Evolutionary conservation across 495 filamentous ascomycete genomes (phyloP).

Genomic region (Geopyxis carbonaria): DNA sequence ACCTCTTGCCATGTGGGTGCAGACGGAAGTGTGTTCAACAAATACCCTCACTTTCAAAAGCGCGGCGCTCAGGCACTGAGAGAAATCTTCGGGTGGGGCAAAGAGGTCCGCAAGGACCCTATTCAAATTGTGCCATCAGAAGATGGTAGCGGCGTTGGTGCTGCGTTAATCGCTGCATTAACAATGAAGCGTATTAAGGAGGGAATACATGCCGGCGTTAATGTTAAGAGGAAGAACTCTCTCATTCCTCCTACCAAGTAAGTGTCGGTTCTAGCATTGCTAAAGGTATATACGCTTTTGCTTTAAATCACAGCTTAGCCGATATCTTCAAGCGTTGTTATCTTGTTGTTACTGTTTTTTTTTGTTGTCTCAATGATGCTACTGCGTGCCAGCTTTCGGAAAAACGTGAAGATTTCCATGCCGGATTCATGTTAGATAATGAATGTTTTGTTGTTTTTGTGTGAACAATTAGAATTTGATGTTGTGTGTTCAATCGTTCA

Average conservation of each 20-base stretch:
- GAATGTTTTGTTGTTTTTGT: too few relatives aligned
- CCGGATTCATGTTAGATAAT: too few relatives aligned
- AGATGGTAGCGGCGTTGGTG: conserved; percentile 91
- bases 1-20: conserved; percentile 81
- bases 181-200: conserved; percentile 46
- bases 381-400: too few relatives aligned
- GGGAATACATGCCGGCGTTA: conserved; percentile 25
- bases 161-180: conserved; percentile 82
- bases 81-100: conserved; percentile 85
- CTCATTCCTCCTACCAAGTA: conserved; percentile 17
- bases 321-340: too few relatives aligned
- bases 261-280: too few relatives aligned
- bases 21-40: conserved; percentile 93
- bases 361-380: too few relatives aligned
- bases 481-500: too few relatives aligned
- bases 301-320: too few relatives aligned
- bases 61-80: conserved; percentile 75
- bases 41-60: conserved; percentile 91
- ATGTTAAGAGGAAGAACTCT: conserved; percentile 26
- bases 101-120: conserved; percentile 54
- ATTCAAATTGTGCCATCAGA: conserved; percentile 75
- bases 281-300: too few relatives aligned
- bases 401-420: too few relatives aligned
- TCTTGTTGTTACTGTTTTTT: too few relatives aligned
- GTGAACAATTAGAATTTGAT: too few relatives aligned